Conservation (phyloP, 2,329 filamentous ascomycete species). For the Bisporella sp. region DNA sequence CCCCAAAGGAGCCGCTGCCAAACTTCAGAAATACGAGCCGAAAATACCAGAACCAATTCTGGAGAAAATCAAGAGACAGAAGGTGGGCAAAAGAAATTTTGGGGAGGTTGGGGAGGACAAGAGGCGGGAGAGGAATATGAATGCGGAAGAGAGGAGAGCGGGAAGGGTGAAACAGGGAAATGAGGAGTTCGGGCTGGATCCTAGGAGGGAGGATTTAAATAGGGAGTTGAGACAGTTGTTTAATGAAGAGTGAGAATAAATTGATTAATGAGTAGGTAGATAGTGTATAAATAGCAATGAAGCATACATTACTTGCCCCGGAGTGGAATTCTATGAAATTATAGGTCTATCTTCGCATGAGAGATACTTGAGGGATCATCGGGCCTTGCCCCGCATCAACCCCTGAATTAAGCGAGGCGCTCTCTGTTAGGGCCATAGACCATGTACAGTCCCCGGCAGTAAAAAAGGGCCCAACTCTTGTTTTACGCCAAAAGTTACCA, state of each 20-base stretch:
- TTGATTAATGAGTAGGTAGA: too few species aligned
- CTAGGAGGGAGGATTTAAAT: conserved; percentile 13
- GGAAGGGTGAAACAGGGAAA: background rate
- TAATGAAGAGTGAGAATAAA: conserved; percentile 8
- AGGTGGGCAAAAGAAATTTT: conserved; percentile 3
- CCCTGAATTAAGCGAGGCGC: too few species aligned
- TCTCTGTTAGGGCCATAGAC: too few species aligned
- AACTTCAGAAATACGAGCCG: conserved; percentile 9
- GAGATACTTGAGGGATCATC: too few species aligned
- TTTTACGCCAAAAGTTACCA: too few species aligned
- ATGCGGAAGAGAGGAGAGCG: background rate
- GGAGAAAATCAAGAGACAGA: conserved; percentile 18
- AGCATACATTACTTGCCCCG: too few species aligned
- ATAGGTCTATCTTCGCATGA: too few species aligned
- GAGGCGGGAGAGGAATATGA: background rate
- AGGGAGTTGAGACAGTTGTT: conserved; percentile 18
- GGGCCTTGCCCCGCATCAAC: too few species aligned
- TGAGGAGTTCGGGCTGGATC: conserved; percentile 6
- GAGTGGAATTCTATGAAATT: too few species aligned
- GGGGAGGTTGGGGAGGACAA: conserved; percentile 1
- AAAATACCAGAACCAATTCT: conserved; percentile 14
- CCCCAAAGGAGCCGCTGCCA: conserved; percentile 2
- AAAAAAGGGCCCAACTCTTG: too few species aligned
- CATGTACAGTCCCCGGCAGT: too few species aligned
- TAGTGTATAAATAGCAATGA: too few species aligned